A percentile compares a stretch with the other conserved stretches of the same genome.
phyloP scores from a whole-genome alignment of 1,284 basidiomycete species.

The Sanghuangporus sanghuang region DNA sequence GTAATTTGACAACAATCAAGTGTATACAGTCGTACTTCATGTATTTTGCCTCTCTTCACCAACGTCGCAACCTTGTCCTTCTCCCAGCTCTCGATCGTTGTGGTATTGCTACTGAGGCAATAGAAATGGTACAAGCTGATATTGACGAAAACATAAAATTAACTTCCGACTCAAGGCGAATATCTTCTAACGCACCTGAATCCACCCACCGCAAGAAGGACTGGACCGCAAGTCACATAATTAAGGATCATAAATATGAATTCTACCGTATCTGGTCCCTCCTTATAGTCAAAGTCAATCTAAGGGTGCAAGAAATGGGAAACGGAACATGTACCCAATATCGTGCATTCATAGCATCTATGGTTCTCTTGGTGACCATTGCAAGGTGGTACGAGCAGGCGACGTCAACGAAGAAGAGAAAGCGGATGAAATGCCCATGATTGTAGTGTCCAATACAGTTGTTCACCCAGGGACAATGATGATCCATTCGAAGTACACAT shows the following conservation, averaged over 20 bases:
- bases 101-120: constrained; percentile 77
- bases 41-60: constrained; percentile 80
- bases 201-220: constrained; percentile 78
- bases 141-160: neutral
- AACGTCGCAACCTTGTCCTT: constrained; percentile 91
- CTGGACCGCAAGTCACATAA: constrained; percentile 81
- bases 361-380: constrained; percentile 71
- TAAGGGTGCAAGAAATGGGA: constrained; percentile 3
- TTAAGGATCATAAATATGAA: constrained; percentile 86
- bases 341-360: constrained; percentile 37
- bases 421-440: constrained; percentile 88
- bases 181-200: constrained; percentile 56
- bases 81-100: constrained; percentile 97
- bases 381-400: constrained; percentile 77
- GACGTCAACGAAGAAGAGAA: constrained; percentile 89
- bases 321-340: constrained; percentile 48
- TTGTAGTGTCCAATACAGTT: constrained; percentile 90
- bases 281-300: constrained; percentile 37
- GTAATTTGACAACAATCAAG: neutral
- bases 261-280: constrained; percentile 63
- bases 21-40: constrained; percentile 47
- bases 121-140: constrained; percentile 84
- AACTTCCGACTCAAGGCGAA: constrained; percentile 7
- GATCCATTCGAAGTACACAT: constrained; percentile 83
- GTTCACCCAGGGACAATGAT: constrained; percentile 90